A percentile compares a stretch with the other conserved stretches of the same genome.
These are phyloP conservation scores for Murraya paniculata DNA, from an alignment of 345 rosid species.

Conservation along the genomic window DNA sequence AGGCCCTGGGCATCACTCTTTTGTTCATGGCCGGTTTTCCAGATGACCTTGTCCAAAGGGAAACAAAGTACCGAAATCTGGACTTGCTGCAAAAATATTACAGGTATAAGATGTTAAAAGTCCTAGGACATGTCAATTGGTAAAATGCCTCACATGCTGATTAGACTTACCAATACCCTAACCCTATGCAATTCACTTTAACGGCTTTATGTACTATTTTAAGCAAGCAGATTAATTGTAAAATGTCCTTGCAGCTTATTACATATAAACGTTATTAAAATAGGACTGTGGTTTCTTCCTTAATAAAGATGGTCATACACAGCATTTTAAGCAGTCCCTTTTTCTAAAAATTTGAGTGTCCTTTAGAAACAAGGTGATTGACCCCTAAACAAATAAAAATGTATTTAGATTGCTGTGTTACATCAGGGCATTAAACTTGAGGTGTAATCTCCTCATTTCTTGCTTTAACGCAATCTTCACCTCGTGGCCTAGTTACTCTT, in stretches of 20 bases:
- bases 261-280: background rate
- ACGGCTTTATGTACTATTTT: background rate
- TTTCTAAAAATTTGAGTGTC: background rate
- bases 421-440: background rate
- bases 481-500: background rate
- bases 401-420: background rate
- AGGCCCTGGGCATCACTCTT: slow-evolving; percentile 59
- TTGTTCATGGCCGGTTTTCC: slow-evolving; percentile 65
- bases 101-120: slow-evolving; percentile 30
- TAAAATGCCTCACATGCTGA: background rate
- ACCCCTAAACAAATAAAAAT: background rate
- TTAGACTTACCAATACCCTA: background rate
- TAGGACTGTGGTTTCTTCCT: background rate
- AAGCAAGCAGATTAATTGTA: background rate
- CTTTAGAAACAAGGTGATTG: background rate
- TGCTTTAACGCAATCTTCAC: background rate
- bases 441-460: background rate
- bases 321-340: background rate
- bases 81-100: slow-evolving; percentile 55
- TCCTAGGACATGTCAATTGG: background rate
- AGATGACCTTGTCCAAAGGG: slow-evolving; percentile 43
- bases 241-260: background rate
- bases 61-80: slow-evolving; percentile 48
- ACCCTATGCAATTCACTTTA: background rate
- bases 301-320: background rate